Conservation (phyloP, 106 monocot species). For the Acorus calamus region DNA sequence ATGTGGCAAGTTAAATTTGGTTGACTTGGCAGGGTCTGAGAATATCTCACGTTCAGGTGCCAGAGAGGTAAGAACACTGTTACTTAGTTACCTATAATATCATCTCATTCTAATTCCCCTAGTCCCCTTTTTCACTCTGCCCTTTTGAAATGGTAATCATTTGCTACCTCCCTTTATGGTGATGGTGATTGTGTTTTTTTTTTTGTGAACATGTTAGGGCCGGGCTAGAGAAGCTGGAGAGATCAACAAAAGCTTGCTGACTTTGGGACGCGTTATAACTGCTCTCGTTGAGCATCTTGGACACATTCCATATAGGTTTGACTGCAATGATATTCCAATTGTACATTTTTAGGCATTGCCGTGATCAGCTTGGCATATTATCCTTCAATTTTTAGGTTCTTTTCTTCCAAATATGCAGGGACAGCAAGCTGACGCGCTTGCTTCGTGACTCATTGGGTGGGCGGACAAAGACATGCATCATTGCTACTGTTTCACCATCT, state of each 20-base stretch:
- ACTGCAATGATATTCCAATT: background rate
- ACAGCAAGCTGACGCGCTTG: conserved; percentile 90
- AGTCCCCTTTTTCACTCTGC: background rate
- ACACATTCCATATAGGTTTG: conserved; percentile 85
- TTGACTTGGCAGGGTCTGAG: conserved; percentile 97
- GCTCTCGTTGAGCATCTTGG: conserved; percentile 97
- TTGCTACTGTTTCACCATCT: conserved; percentile 97
- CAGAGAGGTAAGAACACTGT: conserved; percentile 51
- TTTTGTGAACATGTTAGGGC: conserved; percentile 31
- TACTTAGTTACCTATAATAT: background rate
- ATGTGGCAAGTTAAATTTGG: conserved; percentile 92
- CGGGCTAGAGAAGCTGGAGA: conserved; percentile 99
- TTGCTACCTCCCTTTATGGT: background rate
- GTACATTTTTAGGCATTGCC: background rate
- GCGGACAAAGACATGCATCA: conserved; percentile 96
- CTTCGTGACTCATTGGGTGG: conserved; percentile 97
- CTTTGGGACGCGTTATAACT: conserved; percentile 93
- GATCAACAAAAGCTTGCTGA: conserved; percentile 96
- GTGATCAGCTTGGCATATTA: background rate
- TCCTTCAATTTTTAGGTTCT: background rate
- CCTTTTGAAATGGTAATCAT: background rate
- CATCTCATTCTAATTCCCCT: background rate
- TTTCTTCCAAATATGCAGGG: conserved; percentile 39
- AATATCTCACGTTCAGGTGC: conserved; percentile 98
- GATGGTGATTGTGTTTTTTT: background rate